Evolutionary conservation across 257 asterid genomes (phyloP).

Genomic region (Rauvolfia tetraphylla): DNA sequence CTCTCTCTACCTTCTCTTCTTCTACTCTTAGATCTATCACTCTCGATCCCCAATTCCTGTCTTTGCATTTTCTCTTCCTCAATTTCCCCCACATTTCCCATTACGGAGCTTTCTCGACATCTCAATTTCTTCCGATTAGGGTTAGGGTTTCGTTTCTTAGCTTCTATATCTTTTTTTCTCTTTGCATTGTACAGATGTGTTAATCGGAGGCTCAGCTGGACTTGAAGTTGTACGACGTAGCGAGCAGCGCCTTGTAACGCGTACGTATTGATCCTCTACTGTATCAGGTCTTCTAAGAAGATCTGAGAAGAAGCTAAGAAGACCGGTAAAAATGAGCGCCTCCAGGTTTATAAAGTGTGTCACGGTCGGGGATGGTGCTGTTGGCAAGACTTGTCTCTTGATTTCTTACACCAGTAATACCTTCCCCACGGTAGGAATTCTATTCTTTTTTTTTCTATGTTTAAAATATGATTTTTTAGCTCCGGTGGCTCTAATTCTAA

Average conservation of each 20-base stretch:
- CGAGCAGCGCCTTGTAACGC: background rate
- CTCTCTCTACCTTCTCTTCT: background rate
- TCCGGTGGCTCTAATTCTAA: background rate
- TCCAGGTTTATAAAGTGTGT: constrained; percentile 51
- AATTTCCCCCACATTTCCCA: background rate
- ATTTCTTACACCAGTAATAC: constrained; percentile 63
- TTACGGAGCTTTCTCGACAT: constrained; percentile 3
- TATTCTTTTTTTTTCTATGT: background rate
- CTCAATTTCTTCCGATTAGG: constrained; percentile 23
- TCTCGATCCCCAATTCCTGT: constrained; percentile 21
- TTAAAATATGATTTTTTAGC: background rate
- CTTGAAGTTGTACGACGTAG: background rate
- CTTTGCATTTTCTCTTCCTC: constrained; percentile 6
- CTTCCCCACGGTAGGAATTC: constrained; percentile 71
- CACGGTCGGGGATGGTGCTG: constrained; percentile 52
- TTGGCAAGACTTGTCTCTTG: constrained; percentile 51
- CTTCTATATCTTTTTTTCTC: background rate
- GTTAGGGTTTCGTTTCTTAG: constrained; percentile 28
- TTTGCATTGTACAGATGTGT: constrained; percentile 15
- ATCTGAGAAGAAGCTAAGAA: constrained; percentile 21
- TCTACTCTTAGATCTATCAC: constrained; percentile 7
- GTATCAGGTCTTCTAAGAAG: constrained; percentile 37
- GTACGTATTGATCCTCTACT: background rate
- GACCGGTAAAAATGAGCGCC: constrained; percentile 35
- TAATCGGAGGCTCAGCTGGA: constrained; percentile 13